Base-by-base conservation (phyloP, 73 alveolate species). In the Loxodes magnus region DNA sequence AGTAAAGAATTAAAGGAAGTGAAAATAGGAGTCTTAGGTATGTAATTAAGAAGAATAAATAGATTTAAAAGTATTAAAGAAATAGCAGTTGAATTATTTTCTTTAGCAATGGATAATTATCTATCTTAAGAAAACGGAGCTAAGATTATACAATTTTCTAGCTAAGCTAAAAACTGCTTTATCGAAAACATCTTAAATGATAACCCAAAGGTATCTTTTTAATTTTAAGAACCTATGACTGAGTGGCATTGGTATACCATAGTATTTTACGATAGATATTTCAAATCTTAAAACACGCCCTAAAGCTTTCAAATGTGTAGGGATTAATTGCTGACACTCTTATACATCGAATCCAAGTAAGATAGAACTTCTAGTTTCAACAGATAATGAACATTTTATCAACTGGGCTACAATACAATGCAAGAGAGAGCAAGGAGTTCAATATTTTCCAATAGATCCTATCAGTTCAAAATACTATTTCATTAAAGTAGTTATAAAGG, bases 291-390 rank as follows among this genome's bases (percentile, higher is more conserved):
- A 48, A 10, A 63, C 48, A 23, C 31, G 68, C 35, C 83, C 83
- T 15, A 49, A 44, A 48, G 52, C 43, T 35, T 31, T 69, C 71
- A 63, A 69, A 33, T 69, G 69, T 64, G 30, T 69, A 15, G 83
- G 77, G 6, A 48, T 58, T 19, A 64, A 46, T 36, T 69, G 83
- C 34, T 69, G 83, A 76, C 83, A 69, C 63, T 64, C 51, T 62
- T 69, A 69, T 50, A 43, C 24, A 30, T 39, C 77, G 3, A 69
- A 69, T 25, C 83, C 83, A 12, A 28, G 77, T 4, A 52, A 51
- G n/a, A 60, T 69, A 37, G 83, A 69, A 24, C 39, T 69, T 12
- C 27, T 39, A 36, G 77, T 69, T 23, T 23, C 67, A 3, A 42
- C 49, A 48, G 56, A 56, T 7, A 28, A 42, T 4, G 67, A 59